Evolutionary conservation across 257 asterid genomes (phyloP), one percentile per base, ranked within the genome.

Genomic region (Haberlea rhodopensis): DNA sequence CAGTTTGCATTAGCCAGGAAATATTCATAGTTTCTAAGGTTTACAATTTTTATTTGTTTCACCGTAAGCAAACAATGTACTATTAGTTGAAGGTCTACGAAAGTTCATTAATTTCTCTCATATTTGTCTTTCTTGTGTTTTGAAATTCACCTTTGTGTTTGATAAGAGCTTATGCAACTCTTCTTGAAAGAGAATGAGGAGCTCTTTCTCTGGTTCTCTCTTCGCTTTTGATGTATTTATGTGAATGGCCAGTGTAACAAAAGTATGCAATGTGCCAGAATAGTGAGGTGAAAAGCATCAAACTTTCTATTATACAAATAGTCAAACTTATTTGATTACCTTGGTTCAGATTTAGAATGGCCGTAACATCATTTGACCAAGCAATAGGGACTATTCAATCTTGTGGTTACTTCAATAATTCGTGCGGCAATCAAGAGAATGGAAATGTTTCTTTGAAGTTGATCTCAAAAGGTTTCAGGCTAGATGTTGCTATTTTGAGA

Each of bases 311-410:
- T 9, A 9, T n/a, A 24, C 26, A 0, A 16, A 24, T 24, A 37
- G 45, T 57, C 4, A 21, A 48, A 24, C 75, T 69, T 48, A 40
- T 25, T 49, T 18, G 21, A 37, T 46, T 52, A 34, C 45, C 37
- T 68, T 70, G 55, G 59, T 58, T 63, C 68, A 54, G 2, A 22
- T 68, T 34, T 78, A 88, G 91, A 76, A 92, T 92, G 98, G 87
- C 96, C 21, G 75, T 85, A 10, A 61, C 76, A 3, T 73, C 83
- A 26, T 79, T 75, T 75, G 81, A 87, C 75, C 96, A 82, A 74
- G 79, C 87, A 34, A 26, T 84, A 43, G 83, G 80, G 57, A 57
- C 85, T 63, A 82, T 85, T 73, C 88, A 79, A 26, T 75, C 90
- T 55, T 73, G 62, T 45, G 74, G 80, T 34, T 75, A 45, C 70